These are phyloP conservation scores for Aspergillus sojae DNA, from an alignment of 2,329 filamentous ascomycete genomes.

Conservation along the genomic window DNA sequence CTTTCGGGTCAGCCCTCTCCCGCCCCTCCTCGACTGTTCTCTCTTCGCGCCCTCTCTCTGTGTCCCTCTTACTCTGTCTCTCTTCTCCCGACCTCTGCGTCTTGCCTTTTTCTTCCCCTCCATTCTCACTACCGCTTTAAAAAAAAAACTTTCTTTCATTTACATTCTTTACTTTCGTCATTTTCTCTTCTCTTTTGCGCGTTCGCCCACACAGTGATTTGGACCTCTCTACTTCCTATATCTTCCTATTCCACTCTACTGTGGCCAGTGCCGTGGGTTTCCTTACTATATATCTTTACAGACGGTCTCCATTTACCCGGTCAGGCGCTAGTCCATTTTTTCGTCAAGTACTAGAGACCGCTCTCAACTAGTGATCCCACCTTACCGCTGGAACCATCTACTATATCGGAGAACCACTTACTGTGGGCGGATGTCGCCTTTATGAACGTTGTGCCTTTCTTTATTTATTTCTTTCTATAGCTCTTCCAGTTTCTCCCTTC, in stretches of 20 bases:
- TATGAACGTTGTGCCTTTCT: constrained; percentile 35
- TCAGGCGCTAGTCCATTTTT: constrained; percentile 9
- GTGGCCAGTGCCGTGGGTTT: constrained; percentile 10
- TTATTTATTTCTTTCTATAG: constrained; percentile 37
- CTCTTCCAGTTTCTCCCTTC: constrained; percentile 41
- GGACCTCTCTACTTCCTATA: constrained; percentile 16
- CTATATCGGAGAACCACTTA: constrained; percentile 18
- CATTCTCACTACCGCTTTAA: constrained; percentile 8
- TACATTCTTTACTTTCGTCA: constrained; percentile 16
- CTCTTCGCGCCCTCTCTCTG: constrained; percentile 21
- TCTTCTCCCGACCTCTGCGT: constrained; percentile 19
- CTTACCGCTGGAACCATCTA: constrained; percentile 5
- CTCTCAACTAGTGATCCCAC: constrained; percentile 1
- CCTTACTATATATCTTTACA: constrained; percentile 13
- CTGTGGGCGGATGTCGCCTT: constrained; percentile 45
- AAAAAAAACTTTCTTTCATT: constrained; percentile 11
- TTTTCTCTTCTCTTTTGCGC: constrained; percentile 28
- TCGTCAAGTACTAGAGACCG: constrained; percentile 1
- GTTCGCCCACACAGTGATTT: constrained; percentile 40
- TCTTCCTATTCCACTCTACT: constrained; percentile 13
- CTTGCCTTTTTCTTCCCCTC: constrained; percentile 22
- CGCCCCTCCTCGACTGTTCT: constrained; percentile 22
- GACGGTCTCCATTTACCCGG: constrained; percentile 10
- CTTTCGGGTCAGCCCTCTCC: constrained; percentile 25
- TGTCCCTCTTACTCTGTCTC: constrained; percentile 14